Evolutionary conservation across 2,329 filamentous ascomycete genomes (phyloP).

Genomic region (Escovopsis weberi): DNA sequence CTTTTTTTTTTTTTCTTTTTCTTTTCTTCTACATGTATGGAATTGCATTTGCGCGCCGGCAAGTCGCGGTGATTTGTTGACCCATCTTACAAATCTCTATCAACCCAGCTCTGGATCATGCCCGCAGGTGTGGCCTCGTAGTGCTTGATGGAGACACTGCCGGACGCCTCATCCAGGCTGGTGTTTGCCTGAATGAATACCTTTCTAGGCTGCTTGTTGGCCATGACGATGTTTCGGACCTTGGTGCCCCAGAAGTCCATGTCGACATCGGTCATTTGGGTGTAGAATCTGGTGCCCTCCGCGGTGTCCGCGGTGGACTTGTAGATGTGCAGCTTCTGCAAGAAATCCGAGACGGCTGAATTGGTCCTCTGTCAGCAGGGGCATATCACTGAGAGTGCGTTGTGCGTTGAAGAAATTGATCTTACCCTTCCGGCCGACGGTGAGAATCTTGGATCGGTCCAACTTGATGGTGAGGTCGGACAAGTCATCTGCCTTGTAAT

Average conservation of each 20-base stretch:
- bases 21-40: not conserved
- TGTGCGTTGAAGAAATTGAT: not conserved
- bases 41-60: too few species aligned
- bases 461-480: conserved; percentile 71
- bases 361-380: not conserved
- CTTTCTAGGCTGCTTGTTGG: conserved; percentile 70
- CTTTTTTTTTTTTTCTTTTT: not conserved
- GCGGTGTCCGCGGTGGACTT: conserved; percentile 79
- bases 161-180: conserved; percentile 49
- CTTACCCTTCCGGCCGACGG: conserved; percentile 55
- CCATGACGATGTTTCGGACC: conserved; percentile 60
- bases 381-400: too few species aligned
- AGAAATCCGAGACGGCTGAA: conserved; percentile 63
- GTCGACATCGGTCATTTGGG: conserved; percentile 69
- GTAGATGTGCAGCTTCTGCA: conserved; percentile 86
- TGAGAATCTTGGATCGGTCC: conserved; percentile 76
- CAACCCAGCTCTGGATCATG: conserved; percentile 70
- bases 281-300: conserved; percentile 65
- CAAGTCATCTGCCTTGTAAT: conserved; percentile 57
- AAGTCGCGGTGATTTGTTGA: not conserved
- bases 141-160: conserved; percentile 64
- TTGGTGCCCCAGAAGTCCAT: conserved; percentile 70
- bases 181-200: conserved; percentile 95
- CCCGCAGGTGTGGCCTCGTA: conserved; percentile 72
- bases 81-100: conserved; percentile 35